Conservation (phyloP, 345 rosid genomes). For the Bruguiera sexangula region DNA sequence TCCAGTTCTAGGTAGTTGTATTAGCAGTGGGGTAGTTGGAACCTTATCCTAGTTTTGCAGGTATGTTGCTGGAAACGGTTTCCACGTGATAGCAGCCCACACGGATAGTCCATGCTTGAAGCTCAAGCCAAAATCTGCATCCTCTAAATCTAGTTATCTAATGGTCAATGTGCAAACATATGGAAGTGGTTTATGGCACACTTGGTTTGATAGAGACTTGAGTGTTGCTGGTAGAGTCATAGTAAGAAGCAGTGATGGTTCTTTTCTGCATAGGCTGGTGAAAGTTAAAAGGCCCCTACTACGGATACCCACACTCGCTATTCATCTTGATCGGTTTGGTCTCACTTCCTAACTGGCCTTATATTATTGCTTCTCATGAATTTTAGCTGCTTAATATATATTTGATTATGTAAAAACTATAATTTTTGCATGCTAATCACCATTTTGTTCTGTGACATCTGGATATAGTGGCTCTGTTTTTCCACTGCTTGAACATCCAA, state of each 20-base stretch:
- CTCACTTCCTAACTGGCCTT: slow-evolving; percentile 10
- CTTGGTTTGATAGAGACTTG: slow-evolving; percentile 96
- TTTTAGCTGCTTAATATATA: neutral
- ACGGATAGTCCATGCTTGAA: slow-evolving; percentile 96
- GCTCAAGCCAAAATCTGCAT: slow-evolving; percentile 87
- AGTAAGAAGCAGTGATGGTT: slow-evolving; percentile 61
- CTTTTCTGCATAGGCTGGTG: slow-evolving; percentile 73
- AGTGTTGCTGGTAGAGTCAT: slow-evolving; percentile 94
- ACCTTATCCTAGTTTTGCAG: slow-evolving; percentile 41
- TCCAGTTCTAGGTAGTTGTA: too few species aligned
- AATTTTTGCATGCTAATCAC: neutral
- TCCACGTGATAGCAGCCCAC: slow-evolving; percentile 89
- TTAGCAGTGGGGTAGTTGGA: neutral
- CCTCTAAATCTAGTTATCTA: slow-evolving; percentile 73
- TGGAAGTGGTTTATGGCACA: slow-evolving; percentile 97
- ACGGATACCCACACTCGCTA: slow-evolving; percentile 83
- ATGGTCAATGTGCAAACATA: slow-evolving; percentile 96
- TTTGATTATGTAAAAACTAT: neutral
- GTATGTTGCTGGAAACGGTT: slow-evolving; percentile 74
- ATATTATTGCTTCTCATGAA: neutral
- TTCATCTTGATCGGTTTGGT: slow-evolving; percentile 80
- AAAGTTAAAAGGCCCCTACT: slow-evolving; percentile 79
- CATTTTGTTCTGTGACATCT: neutral
- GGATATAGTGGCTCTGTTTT: neutral
- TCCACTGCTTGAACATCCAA: too few species aligned